Conservation (phyloP, 257 asterid genomes). For the Fraxinus anomala region DNA sequence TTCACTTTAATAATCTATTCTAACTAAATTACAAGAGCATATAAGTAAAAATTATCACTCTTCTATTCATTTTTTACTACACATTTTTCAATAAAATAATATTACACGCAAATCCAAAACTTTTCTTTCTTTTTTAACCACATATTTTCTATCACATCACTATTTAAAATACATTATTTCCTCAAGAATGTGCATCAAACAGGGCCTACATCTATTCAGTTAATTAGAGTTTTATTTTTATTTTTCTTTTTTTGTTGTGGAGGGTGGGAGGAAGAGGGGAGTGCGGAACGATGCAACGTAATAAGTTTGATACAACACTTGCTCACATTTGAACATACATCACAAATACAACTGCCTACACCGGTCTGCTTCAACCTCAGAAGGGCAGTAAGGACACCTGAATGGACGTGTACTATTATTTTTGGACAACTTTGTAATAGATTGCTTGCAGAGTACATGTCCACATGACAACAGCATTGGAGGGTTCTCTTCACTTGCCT, state of each 20-base stretch:
- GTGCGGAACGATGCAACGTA: neutral
- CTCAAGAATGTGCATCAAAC: too few species aligned
- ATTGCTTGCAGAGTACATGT: constrained; percentile 25
- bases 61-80: too few species aligned
- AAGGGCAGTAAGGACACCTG: constrained; percentile 22
- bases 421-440: constrained; percentile 19
- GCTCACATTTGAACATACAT: neutral
- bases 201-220: neutral
- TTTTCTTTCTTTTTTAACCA: too few species aligned
- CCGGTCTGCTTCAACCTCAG: constrained; percentile 14
- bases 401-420: constrained; percentile 17
- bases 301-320: neutral
- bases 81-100: too few species aligned
- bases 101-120: too few species aligned
- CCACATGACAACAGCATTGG: constrained; percentile 22
- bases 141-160: too few species aligned
- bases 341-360: constrained; percentile 20
- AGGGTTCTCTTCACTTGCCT: constrained; percentile 23
- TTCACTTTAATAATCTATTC: too few species aligned
- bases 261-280: neutral
- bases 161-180: too few species aligned
- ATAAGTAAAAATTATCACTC: too few species aligned
- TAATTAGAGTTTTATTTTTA: neutral
- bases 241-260: neutral
- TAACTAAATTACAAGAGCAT: too few species aligned